Conservation (phyloP, 768 basidiomycete genomes). For the Kwoniella pini region DNA sequence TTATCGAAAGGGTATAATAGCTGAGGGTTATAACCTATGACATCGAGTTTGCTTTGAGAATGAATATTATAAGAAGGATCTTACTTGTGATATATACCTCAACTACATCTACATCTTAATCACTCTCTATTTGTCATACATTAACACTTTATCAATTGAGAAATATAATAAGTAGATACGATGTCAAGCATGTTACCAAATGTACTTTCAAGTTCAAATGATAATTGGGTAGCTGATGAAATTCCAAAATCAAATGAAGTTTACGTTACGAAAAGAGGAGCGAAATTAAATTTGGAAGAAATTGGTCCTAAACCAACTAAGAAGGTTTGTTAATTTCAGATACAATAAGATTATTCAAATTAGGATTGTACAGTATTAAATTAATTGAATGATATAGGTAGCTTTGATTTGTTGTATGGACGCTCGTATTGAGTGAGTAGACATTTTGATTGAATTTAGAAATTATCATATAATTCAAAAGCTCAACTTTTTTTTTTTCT, state of each 20-base stretch:
- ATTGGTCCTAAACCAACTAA: slow-evolving; percentile 13
- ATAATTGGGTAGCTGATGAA: slow-evolving; percentile 1
- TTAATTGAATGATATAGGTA: slow-evolving; percentile 3
- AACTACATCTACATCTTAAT: no score
- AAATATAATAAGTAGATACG: background rate
- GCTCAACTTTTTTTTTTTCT: background rate
- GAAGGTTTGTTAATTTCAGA: slow-evolving; percentile 14
- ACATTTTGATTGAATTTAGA: background rate
- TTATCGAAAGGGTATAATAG: background rate
- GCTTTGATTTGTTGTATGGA: slow-evolving; percentile 13
- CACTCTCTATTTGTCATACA: no score
- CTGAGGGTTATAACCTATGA: no score
- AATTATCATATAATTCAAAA: no score
- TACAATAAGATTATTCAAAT: no score
- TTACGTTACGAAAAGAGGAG: slow-evolving; percentile 11
- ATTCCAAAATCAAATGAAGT: slow-evolving; percentile 6
- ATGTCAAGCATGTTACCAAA: slow-evolving; percentile 11
- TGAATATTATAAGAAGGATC: no score
- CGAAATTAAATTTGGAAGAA: slow-evolving; percentile 10
- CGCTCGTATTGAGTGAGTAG: slow-evolving; percentile 17
- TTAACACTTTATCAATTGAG: background rate
- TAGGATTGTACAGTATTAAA: no score
- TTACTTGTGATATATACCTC: no score
- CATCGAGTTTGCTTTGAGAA: no score
- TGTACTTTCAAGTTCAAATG: background rate